These are phyloP conservation scores for Achaetomium macrosporum DNA, from an alignment of 2,329 filamentous ascomycete species.

Conservation along the genomic window DNA sequence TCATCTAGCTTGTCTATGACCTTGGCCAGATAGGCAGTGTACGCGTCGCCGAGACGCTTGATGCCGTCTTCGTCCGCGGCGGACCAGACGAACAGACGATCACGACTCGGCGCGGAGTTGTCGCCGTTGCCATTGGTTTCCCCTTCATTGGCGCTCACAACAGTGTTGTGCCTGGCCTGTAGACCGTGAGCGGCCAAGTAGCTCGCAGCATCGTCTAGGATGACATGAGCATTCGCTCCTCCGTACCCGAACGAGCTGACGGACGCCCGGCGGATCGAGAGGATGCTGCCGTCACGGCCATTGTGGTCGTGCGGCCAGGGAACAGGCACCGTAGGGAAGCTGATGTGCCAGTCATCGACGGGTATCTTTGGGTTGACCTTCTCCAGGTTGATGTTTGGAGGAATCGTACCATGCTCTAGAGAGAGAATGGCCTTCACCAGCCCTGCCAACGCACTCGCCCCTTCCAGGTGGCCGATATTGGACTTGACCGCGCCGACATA, in stretches of 20 bases:
- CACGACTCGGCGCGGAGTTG: too few species aligned
- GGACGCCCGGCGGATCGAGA: background rate
- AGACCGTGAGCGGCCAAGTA: too few species aligned
- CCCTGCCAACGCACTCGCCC: constrained; percentile 31
- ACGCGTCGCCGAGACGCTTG: too few species aligned
- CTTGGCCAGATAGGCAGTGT: too few species aligned
- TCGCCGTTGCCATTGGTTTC: too few species aligned
- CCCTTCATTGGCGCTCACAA: too few species aligned
- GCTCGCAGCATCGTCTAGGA: too few species aligned
- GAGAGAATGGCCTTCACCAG: constrained; percentile 30
- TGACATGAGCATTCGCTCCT: constrained; percentile 9
- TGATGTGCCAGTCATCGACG: constrained; percentile 27
- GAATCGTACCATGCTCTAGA: constrained; percentile 28
- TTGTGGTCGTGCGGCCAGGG: constrained; percentile 15
- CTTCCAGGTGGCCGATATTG: constrained; percentile 34
- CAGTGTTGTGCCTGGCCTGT: too few species aligned
- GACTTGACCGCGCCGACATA: constrained; percentile 24
- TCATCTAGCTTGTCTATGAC: too few species aligned
- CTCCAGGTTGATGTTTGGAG: constrained; percentile 30
- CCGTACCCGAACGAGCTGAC: constrained; percentile 13
- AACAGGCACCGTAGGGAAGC: constrained; percentile 20
- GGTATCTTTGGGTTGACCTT: constrained; percentile 22
- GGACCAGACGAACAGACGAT: too few species aligned
- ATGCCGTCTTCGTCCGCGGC: too few species aligned
- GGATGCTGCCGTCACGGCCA: too few species aligned